phyloP scores from a whole-genome alignment of 768 basidiomycete species.

The Austroboletus eburneus region DNA sequence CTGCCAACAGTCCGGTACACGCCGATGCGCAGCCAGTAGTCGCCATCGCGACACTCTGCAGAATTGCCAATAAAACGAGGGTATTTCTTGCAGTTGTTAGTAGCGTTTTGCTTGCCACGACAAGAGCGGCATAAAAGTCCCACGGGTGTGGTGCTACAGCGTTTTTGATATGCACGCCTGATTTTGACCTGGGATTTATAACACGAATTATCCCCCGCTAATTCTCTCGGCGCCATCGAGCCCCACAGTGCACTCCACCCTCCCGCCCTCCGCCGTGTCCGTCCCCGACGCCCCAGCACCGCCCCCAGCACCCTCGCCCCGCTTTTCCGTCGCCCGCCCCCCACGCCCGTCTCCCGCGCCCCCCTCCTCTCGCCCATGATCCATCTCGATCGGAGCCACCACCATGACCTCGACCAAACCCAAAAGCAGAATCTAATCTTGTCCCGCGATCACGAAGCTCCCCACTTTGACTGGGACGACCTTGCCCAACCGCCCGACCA shows the following conservation, averaged over 20 bases:
- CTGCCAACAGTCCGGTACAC: too few species aligned
- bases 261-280: conserved; percentile 5
- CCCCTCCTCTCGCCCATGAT: conserved; percentile 35
- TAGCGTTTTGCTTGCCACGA: neutral
- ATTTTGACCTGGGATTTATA: conserved; percentile 32
- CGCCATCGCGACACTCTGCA: too few species aligned
- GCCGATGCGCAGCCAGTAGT: too few species aligned
- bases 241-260: neutral
- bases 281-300: neutral
- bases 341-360: neutral
- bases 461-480: conserved; percentile 35
- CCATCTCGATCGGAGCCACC: conserved; percentile 52
- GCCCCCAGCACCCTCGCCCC: neutral
- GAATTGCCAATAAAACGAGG: too few species aligned
- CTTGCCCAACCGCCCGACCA: conserved; percentile 23
- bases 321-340: neutral
- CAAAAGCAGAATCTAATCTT: conserved; percentile 43
- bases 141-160: conserved; percentile 24
- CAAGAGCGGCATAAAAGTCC: conserved; percentile 23
- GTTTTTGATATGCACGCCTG: conserved; percentile 33
- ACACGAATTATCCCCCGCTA: conserved; percentile 20
- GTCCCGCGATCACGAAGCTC: conserved; percentile 31
- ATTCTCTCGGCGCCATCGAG: conserved; percentile 4
- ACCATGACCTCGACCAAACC: conserved; percentile 36
- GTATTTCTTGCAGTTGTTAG: too few species aligned